phyloP scores from a whole-genome alignment of 768 basidiomycete species.

The Boletellus ananas region DNA sequence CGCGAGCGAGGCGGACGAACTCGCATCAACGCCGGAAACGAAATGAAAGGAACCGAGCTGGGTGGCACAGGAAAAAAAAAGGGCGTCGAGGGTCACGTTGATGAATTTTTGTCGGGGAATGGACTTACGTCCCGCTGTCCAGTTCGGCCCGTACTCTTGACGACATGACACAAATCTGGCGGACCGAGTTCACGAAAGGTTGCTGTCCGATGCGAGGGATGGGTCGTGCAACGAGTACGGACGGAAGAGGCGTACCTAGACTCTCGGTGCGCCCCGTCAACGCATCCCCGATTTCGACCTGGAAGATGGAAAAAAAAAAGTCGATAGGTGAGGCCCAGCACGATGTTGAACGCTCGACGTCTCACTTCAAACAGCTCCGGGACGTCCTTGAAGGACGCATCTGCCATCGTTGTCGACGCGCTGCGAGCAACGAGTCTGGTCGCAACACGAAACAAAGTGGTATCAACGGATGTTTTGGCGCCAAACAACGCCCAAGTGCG shows the following conservation, averaged over 20 bases:
- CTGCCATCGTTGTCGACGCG: conserved; percentile 43
- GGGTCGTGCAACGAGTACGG: neutral
- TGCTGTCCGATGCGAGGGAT: conserved; percentile 44
- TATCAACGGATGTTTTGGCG: conserved; percentile 11
- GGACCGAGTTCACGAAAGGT: conserved; percentile 97
- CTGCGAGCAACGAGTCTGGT: neutral
- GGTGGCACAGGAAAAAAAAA: neutral
- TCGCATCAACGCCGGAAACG: conserved; percentile 97
- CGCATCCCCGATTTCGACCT: conserved; percentile 90
- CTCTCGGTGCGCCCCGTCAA: conserved; percentile 88
- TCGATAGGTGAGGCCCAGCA: neutral
- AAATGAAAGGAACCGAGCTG: conserved; percentile 97
- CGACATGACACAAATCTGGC: conserved; percentile 93
- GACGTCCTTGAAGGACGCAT: conserved; percentile 85
- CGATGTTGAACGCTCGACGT: neutral
- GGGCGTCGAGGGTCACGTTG: neutral
- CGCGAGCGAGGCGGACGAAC: conserved; percentile 94
- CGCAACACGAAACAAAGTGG: neutral
- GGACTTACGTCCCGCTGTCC: conserved; percentile 82
- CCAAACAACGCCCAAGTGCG: conserved; percentile 25
- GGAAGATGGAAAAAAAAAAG: neutral
- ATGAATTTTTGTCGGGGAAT: neutral
- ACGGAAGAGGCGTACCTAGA: conserved; percentile 58
- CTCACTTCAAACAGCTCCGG: conserved; percentile 95
- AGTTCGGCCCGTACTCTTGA: conserved; percentile 82